Conservation (phyloP, 2,329 filamentous ascomycete species). For the Allantophomopsis lycopodina region DNA sequence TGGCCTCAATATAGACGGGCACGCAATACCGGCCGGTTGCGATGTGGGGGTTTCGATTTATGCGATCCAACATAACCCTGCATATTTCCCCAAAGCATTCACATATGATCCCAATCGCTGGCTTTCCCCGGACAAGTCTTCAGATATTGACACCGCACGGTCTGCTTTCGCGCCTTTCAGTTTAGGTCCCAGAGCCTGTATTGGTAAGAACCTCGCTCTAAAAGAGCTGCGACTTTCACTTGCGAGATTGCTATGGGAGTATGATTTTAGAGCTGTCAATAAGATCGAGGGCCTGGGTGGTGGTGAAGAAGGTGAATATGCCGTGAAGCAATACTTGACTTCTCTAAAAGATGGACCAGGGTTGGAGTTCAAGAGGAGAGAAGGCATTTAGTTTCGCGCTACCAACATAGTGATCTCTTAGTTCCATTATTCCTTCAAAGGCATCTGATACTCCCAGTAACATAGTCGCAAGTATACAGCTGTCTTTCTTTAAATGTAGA, state of each 20-base stretch:
- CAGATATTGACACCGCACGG: constrained; percentile 4
- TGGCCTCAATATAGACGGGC: constrained; percentile 9
- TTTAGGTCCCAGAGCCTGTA: constrained; percentile 10
- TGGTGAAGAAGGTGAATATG: too few relatives aligned
- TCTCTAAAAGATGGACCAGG: too few relatives aligned
- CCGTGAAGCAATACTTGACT: too few relatives aligned
- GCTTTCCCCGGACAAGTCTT: constrained; percentile 15
- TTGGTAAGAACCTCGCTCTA: constrained; percentile 11
- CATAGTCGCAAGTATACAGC: too few relatives aligned
- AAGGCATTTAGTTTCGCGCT: too few relatives aligned
- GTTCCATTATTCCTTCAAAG: too few relatives aligned
- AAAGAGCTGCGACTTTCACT: constrained; percentile 10
- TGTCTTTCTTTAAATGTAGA: too few relatives aligned
- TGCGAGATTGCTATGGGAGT: constrained; percentile 2
- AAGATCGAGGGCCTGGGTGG: too few relatives aligned
- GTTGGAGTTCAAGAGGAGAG: too few relatives aligned
- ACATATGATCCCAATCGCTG: constrained; percentile 30
- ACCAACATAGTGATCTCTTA: too few relatives aligned
- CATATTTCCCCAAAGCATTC: constrained; percentile 27
- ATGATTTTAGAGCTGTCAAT: too few relatives aligned
- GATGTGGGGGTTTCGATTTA: constrained; percentile 29
- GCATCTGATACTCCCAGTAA: too few relatives aligned
- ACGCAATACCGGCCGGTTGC: constrained; percentile 22
- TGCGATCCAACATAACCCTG: constrained; percentile 28
- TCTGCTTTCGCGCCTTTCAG: constrained; percentile 11